Evolutionary conservation across 2,329 filamentous ascomycete genomes (phyloP), one percentile per base, ranked within the genome.

Genomic region (Claviceps africana): DNA sequence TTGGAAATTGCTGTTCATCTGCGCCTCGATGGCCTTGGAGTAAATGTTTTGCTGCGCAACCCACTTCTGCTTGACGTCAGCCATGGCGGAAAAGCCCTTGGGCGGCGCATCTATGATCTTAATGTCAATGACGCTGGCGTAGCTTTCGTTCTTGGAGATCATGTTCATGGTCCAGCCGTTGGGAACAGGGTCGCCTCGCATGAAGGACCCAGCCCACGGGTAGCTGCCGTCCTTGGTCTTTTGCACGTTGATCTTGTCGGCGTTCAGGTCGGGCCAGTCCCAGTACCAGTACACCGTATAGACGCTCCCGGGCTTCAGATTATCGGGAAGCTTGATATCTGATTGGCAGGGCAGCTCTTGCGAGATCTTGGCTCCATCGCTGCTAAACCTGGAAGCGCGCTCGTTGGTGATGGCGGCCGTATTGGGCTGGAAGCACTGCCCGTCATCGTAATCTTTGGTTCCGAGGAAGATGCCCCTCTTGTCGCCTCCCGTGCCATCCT

Each of bases 261-360:
- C 60, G 60, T 70, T 67, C 62, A 81, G 72, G 15, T 79, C 83
- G 2, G 85, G 83, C 88, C 89, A 98, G 67, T 95, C 85, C 93
- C 93, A 97, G 46, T 96, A 84, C 91, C 91, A 97, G 73, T 95
- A 95, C 50, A 95, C 70, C 3, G 88, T 91, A 65, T 90, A 87
- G 30, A 76, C 75, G 31, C 82, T 77, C 45, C 81, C 81, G 10
- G 73, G 66, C n/a, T 76, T 67, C 47, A 81, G 71, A 59, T 85
- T 77, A 5, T 72, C 63, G 0, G 93, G 93, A 15, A 98, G 72
- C 61, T 82, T 75, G 47, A 96, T 72, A 62, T 93, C 83, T 37
- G 83, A 83, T 67, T 96, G 90, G 69, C 93, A 97, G 71, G 77
- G 83, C 49, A 90, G 72, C 60, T 84, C 79, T 46, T 69, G 67